Evolutionary conservation across 192 early-diverging fungal species (phyloP).

Genomic region (Coemansia reversa): DNA sequence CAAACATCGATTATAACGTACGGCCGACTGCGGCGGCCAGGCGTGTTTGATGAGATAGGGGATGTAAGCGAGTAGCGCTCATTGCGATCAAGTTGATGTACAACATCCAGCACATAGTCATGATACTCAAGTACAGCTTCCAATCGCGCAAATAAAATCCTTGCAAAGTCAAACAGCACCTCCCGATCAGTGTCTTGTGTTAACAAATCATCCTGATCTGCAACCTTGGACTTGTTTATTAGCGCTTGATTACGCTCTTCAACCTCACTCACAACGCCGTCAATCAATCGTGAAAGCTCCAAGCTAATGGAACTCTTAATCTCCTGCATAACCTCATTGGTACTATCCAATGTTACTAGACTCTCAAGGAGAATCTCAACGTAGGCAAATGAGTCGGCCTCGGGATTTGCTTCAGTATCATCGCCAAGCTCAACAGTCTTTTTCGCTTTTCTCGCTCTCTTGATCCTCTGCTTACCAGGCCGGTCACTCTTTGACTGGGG

Average conservation of each 20-base stretch:
- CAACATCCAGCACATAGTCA: slow-evolving; percentile 65
- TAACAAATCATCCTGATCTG: slow-evolving; percentile 39
- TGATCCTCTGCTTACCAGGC: slow-evolving; percentile 11
- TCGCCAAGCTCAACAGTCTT: background rate
- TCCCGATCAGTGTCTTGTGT: slow-evolving; percentile 64
- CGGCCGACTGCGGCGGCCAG: slow-evolving; percentile 11
- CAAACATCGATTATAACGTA: slow-evolving; percentile 55
- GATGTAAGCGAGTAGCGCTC: slow-evolving; percentile 41
- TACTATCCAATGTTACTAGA: slow-evolving; percentile 56
- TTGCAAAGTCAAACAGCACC: slow-evolving; percentile 70
- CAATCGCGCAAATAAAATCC: slow-evolving; percentile 74
- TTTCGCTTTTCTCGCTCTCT: slow-evolving; percentile 53
- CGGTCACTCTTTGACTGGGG: slow-evolving; percentile 3
- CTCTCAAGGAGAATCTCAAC: slow-evolving; percentile 77
- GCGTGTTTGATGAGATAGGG: slow-evolving; percentile 3
- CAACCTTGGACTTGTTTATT: slow-evolving; percentile 26
- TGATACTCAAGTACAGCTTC: slow-evolving; percentile 75
- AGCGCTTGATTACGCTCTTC: slow-evolving; percentile 66
- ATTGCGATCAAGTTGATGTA: slow-evolving; percentile 52
- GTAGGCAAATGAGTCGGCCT: slow-evolving; percentile 74
- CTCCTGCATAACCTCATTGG: slow-evolving; percentile 54
- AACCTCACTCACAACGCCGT: slow-evolving; percentile 70
- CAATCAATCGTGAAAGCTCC: slow-evolving; percentile 70
- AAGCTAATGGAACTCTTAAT: slow-evolving; percentile 67
- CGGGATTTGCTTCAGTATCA: slow-evolving; percentile 62